Percentiles rank a stretch among this genome's conserved stretches.
phyloP scores from a whole-genome alignment of 2,329 filamentous ascomycete genomes.

The Hypoxylon sp. region DNA sequence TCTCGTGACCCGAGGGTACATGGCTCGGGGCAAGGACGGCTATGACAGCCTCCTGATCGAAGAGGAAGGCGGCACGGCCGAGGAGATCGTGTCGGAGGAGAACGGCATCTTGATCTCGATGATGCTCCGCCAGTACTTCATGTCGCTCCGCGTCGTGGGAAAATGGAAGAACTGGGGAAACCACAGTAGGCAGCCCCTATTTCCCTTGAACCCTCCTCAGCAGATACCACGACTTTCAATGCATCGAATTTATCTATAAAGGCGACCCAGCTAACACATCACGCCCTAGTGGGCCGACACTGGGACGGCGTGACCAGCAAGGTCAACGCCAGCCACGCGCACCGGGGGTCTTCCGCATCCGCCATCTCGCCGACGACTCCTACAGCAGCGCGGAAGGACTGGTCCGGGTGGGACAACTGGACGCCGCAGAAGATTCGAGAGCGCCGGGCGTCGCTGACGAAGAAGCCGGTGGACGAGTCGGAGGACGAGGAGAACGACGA shows the following conservation, averaged over 20 bases:
- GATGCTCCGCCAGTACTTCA: conserved; percentile 89
- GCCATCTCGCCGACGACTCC: conserved; percentile 26
- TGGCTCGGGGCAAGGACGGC: conserved; percentile 88
- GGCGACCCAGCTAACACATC: conserved; percentile 1
- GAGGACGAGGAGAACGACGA: conserved; percentile 47
- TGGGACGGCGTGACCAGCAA: conserved; percentile 72
- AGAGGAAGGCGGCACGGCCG: conserved; percentile 76
- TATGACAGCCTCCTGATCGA: conserved; percentile 78
- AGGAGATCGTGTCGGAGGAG: conserved; percentile 84
- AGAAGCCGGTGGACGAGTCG: conserved; percentile 53
- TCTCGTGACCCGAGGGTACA: conserved; percentile 84
- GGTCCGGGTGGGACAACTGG: conserved; percentile 50
- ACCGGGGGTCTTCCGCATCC: conserved; percentile 49
- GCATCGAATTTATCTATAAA: neutral
- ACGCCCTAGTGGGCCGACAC: conserved; percentile 58
- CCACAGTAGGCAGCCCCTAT: conserved; percentile 45
- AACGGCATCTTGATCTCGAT: conserved; percentile 87
- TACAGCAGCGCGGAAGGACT: conserved; percentile 18
- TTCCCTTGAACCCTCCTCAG: neutral
- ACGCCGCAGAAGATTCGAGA: conserved; percentile 48
- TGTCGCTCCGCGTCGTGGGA: conserved; percentile 81
- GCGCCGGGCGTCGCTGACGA: conserved; percentile 44
- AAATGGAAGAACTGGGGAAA: conserved; percentile 78
- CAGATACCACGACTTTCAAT: neutral
- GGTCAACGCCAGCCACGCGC: conserved; percentile 61